These are phyloP conservation scores for Acacia concinna DNA, from an alignment of 331 rosid species.

Conservation along the genomic window DNA sequence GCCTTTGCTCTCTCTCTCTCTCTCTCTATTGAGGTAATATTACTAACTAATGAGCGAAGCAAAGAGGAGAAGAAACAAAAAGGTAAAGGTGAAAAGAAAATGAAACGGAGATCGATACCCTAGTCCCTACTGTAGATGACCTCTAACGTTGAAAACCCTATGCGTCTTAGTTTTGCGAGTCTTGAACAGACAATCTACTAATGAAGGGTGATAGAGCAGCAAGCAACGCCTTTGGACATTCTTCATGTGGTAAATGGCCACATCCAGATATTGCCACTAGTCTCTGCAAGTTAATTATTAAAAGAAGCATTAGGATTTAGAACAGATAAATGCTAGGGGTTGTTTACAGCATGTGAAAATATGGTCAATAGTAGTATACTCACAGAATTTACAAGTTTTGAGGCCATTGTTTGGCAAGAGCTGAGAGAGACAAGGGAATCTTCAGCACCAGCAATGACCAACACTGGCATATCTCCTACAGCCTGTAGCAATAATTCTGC, in stretches of 20 bases:
- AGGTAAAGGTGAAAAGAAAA: background rate
- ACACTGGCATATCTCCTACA: constrained; percentile 63
- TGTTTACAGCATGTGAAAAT: background rate
- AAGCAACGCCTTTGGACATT: constrained; percentile 93
- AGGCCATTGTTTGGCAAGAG: constrained; percentile 78
- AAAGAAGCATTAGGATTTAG: constrained; percentile 4
- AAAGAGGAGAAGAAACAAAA: constrained; percentile 9
- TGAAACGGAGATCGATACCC: background rate
- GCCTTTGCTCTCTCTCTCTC: constrained; percentile 29
- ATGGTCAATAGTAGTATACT: constrained; percentile 34
- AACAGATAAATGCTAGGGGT: background rate
- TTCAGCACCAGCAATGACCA: constrained; percentile 88
- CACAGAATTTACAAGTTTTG: constrained; percentile 83
- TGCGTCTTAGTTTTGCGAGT: constrained; percentile 42
- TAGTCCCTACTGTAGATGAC: constrained; percentile 30
- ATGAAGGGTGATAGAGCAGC: constrained; percentile 84
- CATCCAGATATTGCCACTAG: constrained; percentile 90
- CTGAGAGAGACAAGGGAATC: constrained; percentile 81
- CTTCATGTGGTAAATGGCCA: constrained; percentile 98
- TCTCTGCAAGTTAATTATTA: constrained; percentile 56
- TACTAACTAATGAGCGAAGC: background rate
- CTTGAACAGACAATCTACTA: constrained; percentile 49
- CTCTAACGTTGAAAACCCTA: constrained; percentile 32
- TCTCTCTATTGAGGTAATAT: constrained; percentile 42
- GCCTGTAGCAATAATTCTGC: constrained; percentile 69